A percentile compares a stretch with the other conserved stretches of the same genome.
Conservation (phyloP, 306 rosid genomes). For the Cucurbita moschata region DNA sequence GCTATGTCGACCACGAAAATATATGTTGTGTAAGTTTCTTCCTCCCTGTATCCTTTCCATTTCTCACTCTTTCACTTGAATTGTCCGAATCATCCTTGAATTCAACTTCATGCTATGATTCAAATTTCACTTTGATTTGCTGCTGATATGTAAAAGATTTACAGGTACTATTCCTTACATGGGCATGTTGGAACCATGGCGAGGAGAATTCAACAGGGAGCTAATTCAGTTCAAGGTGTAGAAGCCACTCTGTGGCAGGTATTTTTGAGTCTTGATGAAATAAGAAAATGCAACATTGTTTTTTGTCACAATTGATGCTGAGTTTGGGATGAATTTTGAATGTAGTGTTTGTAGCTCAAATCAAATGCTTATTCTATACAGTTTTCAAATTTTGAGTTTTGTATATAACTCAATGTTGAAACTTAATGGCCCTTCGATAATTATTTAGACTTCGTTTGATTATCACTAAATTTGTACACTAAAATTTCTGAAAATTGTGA, state of each 20-base stretch:
- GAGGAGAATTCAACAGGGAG: slow-evolving; percentile 63
- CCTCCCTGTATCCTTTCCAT: background rate
- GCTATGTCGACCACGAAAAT: slow-evolving; percentile 59
- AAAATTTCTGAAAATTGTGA: background rate
- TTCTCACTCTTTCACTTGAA: background rate
- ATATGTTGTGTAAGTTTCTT: slow-evolving; percentile 52
- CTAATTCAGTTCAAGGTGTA: slow-evolving; percentile 65
- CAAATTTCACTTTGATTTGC: background rate
- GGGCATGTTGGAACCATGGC: slow-evolving; percentile 93
- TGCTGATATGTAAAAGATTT: background rate
- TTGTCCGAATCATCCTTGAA: background rate
- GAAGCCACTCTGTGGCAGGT: slow-evolving; percentile 88
- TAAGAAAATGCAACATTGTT: background rate
- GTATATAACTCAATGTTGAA: background rate
- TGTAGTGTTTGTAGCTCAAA: background rate
- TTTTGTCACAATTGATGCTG: background rate
- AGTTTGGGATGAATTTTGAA: background rate
- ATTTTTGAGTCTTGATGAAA: slow-evolving; percentile 12
- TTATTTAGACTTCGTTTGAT: background rate
- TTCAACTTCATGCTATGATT: background rate
- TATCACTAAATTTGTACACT: too few relatives aligned
- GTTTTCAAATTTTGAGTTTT: background rate
- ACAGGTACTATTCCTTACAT: slow-evolving; percentile 72
- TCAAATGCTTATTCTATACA: background rate
- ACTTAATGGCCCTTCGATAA: background rate